A percentile compares a stretch with the other conserved stretches of the same genome.
Evolutionary conservation across 441 rosid genomes (phyloP).

Genomic region (Hura crepitans): DNA sequence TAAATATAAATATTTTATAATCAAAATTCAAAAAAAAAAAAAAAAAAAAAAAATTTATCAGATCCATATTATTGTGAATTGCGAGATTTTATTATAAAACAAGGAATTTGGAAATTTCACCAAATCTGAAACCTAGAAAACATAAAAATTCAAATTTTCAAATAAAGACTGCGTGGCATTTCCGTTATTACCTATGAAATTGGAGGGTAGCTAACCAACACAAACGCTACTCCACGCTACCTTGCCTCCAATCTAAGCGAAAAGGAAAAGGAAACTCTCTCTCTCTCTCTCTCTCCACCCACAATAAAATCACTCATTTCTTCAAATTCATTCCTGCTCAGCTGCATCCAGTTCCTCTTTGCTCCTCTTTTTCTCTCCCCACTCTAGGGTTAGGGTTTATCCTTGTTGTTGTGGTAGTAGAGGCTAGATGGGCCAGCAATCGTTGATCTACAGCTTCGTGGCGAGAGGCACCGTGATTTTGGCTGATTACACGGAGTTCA

Average conservation of each 20-base stretch:
- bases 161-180: conserved; percentile 37
- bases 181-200: conserved; percentile 30
- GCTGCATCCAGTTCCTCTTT: conserved; percentile 11
- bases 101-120: conserved; percentile 1
- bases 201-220: conserved; percentile 29
- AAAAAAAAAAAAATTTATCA: too few relatives aligned
- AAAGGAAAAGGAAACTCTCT: conserved; percentile 18
- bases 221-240: conserved; percentile 21
- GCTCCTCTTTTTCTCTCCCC: conserved; percentile 2
- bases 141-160: conserved; percentile 1
- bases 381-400: conserved; percentile 18
- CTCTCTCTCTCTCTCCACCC: background rate
- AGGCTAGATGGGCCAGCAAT: conserved; percentile 56
- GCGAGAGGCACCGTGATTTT: conserved; percentile 63
- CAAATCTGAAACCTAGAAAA: background rate
- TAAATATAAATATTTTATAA: too few relatives aligned
- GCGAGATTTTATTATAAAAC: too few relatives aligned
- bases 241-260: conserved; percentile 32
- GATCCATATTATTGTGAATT: too few relatives aligned
- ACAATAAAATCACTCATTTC: conserved; percentile 14
- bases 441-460: conserved; percentile 73
- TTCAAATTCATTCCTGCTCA: conserved; percentile 15
- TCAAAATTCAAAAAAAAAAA: too few relatives aligned
- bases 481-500: conserved; percentile 68
- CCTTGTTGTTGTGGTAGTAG: background rate